A percentile compares a stretch with the other conserved stretches of the same genome.
Evolutionary conservation across 2,329 filamentous ascomycete genomes (phyloP).

Genomic region (Ceratocystis papillata): DNA sequence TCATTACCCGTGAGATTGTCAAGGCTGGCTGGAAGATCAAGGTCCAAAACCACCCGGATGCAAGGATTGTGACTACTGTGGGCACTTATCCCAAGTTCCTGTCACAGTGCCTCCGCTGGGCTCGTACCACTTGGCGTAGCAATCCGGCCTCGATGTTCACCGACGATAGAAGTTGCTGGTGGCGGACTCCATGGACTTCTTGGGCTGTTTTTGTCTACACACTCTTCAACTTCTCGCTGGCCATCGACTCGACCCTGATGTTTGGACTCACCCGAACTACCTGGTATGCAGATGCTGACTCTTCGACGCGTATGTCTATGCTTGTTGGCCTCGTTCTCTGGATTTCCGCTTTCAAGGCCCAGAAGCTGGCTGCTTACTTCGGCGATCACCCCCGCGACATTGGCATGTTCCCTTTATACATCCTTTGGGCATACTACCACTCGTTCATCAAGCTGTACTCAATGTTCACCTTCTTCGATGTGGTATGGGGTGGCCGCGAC

Average conservation of each 20-base stretch:
- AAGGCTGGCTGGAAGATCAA: slow-evolving; percentile 42
- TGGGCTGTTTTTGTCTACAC: slow-evolving; percentile 47
- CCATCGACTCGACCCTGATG: slow-evolving; percentile 41
- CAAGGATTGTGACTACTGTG: slow-evolving; percentile 43
- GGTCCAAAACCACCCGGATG: slow-evolving; percentile 42
- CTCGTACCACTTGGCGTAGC: slow-evolving; percentile 47
- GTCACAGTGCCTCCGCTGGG: slow-evolving; percentile 46
- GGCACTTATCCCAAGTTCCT: slow-evolving; percentile 42
- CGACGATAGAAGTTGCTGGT: slow-evolving; percentile 20
- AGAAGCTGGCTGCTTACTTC: slow-evolving; percentile 48
- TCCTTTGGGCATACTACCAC: slow-evolving; percentile 49
- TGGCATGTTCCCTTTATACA: slow-evolving; percentile 38
- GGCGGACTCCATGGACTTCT: slow-evolving; percentile 40
- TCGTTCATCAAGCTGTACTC: slow-evolving; percentile 48
- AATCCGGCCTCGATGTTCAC: slow-evolving; percentile 40
- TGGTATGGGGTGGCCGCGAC: slow-evolving; percentile 31
- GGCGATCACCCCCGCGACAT: slow-evolving; percentile 42
- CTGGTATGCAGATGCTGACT: slow-evolving; percentile 17
- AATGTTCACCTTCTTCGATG: slow-evolving; percentile 41
- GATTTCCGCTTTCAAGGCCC: slow-evolving; percentile 45
- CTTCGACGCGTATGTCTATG: background rate
- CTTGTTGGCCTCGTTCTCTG: slow-evolving; percentile 31
- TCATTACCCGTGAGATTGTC: slow-evolving; percentile 44
- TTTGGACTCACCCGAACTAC: slow-evolving; percentile 26
- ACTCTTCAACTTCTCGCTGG: slow-evolving; percentile 45